A percentile compares a stretch with the other conserved stretches of the same genome.
Conservation (phyloP, 2,329 filamentous ascomycete genomes). For the Aspergillus piperis region DNA sequence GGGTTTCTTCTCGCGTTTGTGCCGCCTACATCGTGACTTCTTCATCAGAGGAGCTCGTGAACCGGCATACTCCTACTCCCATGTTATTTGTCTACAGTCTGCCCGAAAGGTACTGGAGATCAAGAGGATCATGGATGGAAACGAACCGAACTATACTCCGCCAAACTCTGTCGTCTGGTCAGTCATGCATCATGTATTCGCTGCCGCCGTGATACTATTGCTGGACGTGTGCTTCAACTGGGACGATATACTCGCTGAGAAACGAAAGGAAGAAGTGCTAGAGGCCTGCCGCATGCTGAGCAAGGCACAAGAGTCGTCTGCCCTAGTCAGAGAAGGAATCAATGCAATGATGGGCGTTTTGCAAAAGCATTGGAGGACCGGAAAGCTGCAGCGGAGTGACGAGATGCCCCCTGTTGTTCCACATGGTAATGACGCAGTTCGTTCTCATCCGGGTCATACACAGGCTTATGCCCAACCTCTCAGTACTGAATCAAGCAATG, state of each 20-base stretch:
- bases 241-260: conserved; percentile 39
- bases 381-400: conserved; percentile 8
- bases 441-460: neutral
- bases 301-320: conserved; percentile 36
- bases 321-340: conserved; percentile 35
- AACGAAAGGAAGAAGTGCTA: conserved; percentile 39
- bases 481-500: neutral
- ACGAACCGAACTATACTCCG: conserved; percentile 27
- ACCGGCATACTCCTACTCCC: conserved; percentile 40
- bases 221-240: conserved; percentile 46
- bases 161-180: conserved; percentile 34
- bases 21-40: conserved; percentile 43
- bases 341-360: conserved; percentile 42
- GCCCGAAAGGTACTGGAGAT: conserved; percentile 42
- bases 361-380: conserved; percentile 33
- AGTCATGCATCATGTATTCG: conserved; percentile 44
- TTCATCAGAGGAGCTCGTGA: conserved; percentile 41
- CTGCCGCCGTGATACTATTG: conserved; percentile 42
- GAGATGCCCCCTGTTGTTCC: neutral
- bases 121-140: conserved; percentile 37
- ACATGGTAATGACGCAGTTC: neutral
- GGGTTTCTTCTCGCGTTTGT: conserved; percentile 38
- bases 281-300: conserved; percentile 42
- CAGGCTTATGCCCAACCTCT: neutral
- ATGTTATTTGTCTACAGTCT: conserved; percentile 40